These are phyloP conservation scores for Microstegium vimineum DNA, from an alignment of 176 grass and related monocot genomes.

Conservation along the genomic window DNA sequence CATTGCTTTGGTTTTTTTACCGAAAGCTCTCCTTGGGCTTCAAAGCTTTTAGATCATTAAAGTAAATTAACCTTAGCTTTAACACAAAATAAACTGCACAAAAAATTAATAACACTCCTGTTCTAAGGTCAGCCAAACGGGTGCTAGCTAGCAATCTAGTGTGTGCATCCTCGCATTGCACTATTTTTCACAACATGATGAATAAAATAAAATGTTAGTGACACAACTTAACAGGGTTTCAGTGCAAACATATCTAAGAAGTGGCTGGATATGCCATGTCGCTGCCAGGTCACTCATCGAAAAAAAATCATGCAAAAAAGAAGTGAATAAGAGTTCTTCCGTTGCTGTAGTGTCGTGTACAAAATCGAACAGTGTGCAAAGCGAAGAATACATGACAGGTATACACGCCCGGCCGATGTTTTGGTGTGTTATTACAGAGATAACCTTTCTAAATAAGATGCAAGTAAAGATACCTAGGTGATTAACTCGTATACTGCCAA, in stretches of 20 bases:
- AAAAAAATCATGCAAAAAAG: not conserved
- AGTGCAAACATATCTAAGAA: not conserved
- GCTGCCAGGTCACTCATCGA: not conserved
- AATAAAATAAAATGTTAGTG: not conserved
- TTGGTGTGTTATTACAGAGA: not conserved
- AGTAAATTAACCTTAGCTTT: not conserved
- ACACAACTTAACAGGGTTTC: not conserved
- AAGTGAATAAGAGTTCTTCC: not conserved
- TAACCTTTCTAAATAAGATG: not conserved
- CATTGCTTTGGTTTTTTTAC: not conserved
- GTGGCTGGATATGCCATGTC: not conserved
- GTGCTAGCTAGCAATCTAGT: not conserved
- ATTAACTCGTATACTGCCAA: slow-evolving; percentile 7
- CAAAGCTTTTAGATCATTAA: not conserved
- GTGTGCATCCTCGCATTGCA: not conserved
- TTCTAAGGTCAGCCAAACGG: not conserved
- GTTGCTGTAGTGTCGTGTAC: not conserved
- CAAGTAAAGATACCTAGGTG: not conserved
- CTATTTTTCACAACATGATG: not conserved
- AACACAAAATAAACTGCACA: not conserved
- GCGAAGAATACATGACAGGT: not conserved
- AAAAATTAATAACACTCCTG: not conserved
- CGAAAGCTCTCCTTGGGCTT: not conserved
- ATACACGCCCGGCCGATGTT: not conserved
- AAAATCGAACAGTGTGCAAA: not conserved